Base-by-base conservation (phyloP, 352 stramenopile species). In the Pythium periplocum region DNA sequence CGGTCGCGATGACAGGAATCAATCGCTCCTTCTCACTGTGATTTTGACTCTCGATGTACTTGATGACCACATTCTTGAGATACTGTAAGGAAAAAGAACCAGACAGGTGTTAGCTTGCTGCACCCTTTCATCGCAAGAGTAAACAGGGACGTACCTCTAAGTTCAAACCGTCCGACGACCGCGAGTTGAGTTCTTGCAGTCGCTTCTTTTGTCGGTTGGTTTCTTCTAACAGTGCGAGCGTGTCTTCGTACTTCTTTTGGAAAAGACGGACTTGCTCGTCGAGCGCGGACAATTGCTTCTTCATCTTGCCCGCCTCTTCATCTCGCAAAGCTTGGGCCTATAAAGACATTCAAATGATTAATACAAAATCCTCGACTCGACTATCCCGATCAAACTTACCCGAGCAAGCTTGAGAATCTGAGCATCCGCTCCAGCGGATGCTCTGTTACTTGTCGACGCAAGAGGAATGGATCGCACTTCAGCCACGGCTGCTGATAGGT, bases 31-130 rank as follows among this genome's bases (percentile, higher is more conserved):
- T 88, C 45, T 93, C 80, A 36, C 64, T 82, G 17, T 74, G 57
- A 26, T 87, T 85, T 66, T 83, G 74, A 48, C 75, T 89, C 49
- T 75, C 67, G 31, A 93, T 84, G 70, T 87, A 93, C 69, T 93
- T 93, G 56, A 93, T 79, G 40, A 93, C 66, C 6, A 93, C 74
- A 35, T 93, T 93, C 56, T 89, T 91, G 38, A 93, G 48, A 53
- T 93, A 93, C 83, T 92, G 49, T 26, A 26, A 26, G 17, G 17
- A 36, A n/a, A 11, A 63, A 30, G 8, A 9, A 50, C 42, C 60
- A 30, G 10, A n/a, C 31, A 48, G 9, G 8, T 48, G 6, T n/a
- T 48, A n/a, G 26, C 11, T 60, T 45, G 7, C 17, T 26, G 17
- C 17, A 26, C 17, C 34, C 9, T 48, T n/a, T 9, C 43, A 48